Evolutionary conservation across 306 rosid species (phyloP).

Genomic region (Carpinus viminea): DNA sequence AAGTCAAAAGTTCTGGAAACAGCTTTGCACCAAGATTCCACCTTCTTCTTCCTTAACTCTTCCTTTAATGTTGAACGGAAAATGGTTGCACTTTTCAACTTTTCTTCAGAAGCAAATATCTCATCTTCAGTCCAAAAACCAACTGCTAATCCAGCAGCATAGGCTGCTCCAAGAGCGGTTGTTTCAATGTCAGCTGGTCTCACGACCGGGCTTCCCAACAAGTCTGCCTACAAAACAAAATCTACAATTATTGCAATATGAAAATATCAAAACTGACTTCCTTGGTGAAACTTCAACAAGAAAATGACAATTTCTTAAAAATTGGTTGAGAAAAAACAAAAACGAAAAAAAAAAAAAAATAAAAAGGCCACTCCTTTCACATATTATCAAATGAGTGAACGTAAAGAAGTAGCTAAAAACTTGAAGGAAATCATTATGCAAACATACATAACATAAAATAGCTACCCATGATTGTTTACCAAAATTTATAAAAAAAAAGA

Average conservation of each 20-base stretch:
- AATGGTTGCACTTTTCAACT: slow-evolving; percentile 36
- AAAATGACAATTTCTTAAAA: no score
- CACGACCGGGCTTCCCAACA: slow-evolving; percentile 66
- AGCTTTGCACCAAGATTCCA: slow-evolving; percentile 83
- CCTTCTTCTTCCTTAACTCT: slow-evolving; percentile 66
- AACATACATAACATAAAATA: neutral
- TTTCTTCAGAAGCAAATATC: slow-evolving; percentile 47
- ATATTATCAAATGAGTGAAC: no score
- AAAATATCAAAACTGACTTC: neutral
- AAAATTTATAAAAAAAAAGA: no score
- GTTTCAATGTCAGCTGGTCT: slow-evolving; percentile 91
- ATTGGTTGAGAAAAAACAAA: no score
- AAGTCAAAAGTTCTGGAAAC: slow-evolving; percentile 77
- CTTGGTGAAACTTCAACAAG: no score
- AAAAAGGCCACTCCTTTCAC: no score
- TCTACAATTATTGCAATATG: neutral
- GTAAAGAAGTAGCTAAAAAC: no score
- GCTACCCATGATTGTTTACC: neutral
- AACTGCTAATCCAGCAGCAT: slow-evolving; percentile 88
- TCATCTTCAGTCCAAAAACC: slow-evolving; percentile 81
- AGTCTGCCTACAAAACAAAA: slow-evolving; percentile 59
- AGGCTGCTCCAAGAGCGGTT: slow-evolving; percentile 95
- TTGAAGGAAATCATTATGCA: neutral
- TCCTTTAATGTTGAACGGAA: slow-evolving; percentile 52
- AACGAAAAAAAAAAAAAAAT: no score